phyloP scores from a whole-genome alignment of 1,284 basidiomycete genomes.

The Pyrrhoderma noxium region DNA sequence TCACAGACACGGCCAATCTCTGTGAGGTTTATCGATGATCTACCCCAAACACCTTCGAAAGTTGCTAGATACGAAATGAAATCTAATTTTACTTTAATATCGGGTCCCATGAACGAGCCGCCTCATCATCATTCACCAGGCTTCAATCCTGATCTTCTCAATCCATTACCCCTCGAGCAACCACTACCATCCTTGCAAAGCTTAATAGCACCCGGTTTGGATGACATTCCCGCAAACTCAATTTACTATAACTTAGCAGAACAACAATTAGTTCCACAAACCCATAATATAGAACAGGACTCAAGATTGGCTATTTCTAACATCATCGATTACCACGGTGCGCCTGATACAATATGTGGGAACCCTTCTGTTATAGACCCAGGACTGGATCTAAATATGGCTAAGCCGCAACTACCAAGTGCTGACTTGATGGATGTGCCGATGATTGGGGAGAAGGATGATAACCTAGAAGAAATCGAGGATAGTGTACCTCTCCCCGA shows the following conservation, averaged over 20 bases:
- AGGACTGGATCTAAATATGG: not conserved
- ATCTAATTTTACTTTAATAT: too few species aligned
- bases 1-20: constrained; percentile 26
- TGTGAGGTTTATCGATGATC: constrained; percentile 39
- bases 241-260: not conserved
- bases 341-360: not conserved
- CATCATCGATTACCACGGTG: not conserved
- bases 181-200: constrained; percentile 18
- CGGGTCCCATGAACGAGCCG: not conserved
- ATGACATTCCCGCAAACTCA: not conserved
- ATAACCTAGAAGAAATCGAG: constrained; percentile 29
- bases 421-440: constrained; percentile 35
- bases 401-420: constrained; percentile 18
- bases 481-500: constrained; percentile 53
- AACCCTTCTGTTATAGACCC: not conserved
- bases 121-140: constrained; percentile 27
- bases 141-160: constrained; percentile 51
- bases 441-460: too few species aligned
- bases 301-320: not conserved
- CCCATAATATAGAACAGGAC: not conserved
- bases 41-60: constrained; percentile 20
- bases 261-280: not conserved
- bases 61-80: not conserved
- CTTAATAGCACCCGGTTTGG: not conserved
- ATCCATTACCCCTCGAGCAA: constrained; percentile 39